Percentiles rank a stretch among this genome's conserved stretches.
Conservation (phyloP, 345 rosid genomes). For the Rubroshorea leprosula region DNA sequence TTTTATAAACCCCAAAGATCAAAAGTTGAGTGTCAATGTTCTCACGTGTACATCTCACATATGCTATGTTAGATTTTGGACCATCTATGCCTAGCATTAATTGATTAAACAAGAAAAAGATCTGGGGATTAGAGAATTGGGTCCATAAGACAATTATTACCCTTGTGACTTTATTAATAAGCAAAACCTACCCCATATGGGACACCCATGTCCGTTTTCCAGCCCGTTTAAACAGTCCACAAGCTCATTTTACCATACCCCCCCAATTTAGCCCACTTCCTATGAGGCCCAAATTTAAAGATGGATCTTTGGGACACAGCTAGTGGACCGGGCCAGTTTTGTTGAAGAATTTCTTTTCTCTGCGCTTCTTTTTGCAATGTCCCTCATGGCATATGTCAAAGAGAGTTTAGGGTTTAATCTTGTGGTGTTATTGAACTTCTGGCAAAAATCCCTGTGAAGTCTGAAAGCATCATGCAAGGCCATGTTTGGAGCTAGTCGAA, state of each 20-base stretch:
- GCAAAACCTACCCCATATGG: too few species aligned
- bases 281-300: neutral
- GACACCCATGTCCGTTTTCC: too few species aligned
- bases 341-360: constrained; percentile 22
- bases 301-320: constrained; percentile 35
- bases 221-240: too few species aligned
- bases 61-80: constrained; percentile 25
- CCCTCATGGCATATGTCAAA: constrained; percentile 34
- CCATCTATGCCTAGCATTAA: constrained; percentile 17
- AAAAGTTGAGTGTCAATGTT: constrained; percentile 9
- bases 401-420: constrained; percentile 39
- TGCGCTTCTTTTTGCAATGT: constrained; percentile 30
- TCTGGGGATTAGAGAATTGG: constrained; percentile 36
- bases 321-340: constrained; percentile 30
- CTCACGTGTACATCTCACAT: constrained; percentile 35
- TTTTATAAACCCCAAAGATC: constrained; percentile 1
- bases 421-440: constrained; percentile 29
- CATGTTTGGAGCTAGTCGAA: constrained; percentile 9
- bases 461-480: constrained; percentile 32
- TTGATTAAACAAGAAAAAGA: constrained; percentile 7
- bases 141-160: constrained; percentile 35
- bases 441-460: constrained; percentile 39
- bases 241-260: too few species aligned
- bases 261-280: too few species aligned
- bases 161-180: too few species aligned